phyloP scores from a whole-genome alignment of 2,329 filamentous ascomycete genomes.

The Zelopaecilomyces penicillatus region DNA sequence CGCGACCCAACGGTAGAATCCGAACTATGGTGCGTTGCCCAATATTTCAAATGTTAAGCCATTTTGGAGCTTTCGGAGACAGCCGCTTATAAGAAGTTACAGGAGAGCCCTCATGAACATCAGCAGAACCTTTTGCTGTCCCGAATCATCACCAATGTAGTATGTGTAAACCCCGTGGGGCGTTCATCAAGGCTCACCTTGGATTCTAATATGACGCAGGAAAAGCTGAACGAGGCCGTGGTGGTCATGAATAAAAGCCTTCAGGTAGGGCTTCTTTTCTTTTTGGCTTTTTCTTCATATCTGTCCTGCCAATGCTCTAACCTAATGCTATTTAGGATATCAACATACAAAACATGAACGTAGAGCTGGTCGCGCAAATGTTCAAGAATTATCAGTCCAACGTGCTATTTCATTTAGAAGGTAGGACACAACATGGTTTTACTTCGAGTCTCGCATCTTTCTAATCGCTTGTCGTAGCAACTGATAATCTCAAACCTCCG shows the following conservation, averaged over 20 bases:
- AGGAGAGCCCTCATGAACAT: slow-evolving; percentile 96
- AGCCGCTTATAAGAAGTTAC: not conserved
- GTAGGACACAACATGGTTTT: slow-evolving; percentile 36
- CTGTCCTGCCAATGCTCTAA: slow-evolving; percentile 2
- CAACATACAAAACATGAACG: slow-evolving; percentile 98
- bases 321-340: slow-evolving; percentile 58
- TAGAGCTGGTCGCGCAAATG: slow-evolving; percentile 96
- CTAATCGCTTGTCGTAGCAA: slow-evolving; percentile 44
- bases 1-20: too few relatives aligned
- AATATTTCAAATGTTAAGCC: too few relatives aligned
- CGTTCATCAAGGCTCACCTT: not conserved
- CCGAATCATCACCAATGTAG: slow-evolving; percentile 94
- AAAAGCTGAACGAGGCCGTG: slow-evolving; percentile 93
- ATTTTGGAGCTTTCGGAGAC: too few relatives aligned
- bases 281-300: not conserved
- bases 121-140: slow-evolving; percentile 91
- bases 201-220: slow-evolving; percentile 45
- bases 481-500: slow-evolving; percentile 74
- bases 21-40: too few relatives aligned
- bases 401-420: slow-evolving; percentile 93
- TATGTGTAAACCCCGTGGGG: slow-evolving; percentile 37
- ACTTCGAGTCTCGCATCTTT: not conserved
- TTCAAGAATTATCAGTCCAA: slow-evolving; percentile 99
- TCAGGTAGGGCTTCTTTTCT: slow-evolving; percentile 45
- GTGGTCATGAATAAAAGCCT: slow-evolving; percentile 88